phyloP scores from a whole-genome alignment of 257 asterid genomes.

The Marsdenia floribunda region DNA sequence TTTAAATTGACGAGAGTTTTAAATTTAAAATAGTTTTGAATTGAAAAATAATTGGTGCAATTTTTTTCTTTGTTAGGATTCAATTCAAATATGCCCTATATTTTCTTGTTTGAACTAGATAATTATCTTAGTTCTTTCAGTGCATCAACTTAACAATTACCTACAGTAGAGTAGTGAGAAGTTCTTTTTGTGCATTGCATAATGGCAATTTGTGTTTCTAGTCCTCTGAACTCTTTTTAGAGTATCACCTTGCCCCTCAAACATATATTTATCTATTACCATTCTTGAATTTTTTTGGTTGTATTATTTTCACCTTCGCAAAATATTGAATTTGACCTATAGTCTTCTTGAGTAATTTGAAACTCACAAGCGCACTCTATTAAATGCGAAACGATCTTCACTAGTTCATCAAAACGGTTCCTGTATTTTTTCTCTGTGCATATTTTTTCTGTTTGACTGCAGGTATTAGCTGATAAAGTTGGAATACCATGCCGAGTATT shows the following conservation, averaged over 20 bases:
- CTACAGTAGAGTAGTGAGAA: neutral
- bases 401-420: conserved; percentile 1
- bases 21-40: too few relatives aligned
- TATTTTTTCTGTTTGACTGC: conserved; percentile 28
- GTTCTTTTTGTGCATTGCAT: neutral
- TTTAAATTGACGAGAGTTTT: too few relatives aligned
- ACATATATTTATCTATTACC: too few relatives aligned
- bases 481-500: conserved; percentile 92
- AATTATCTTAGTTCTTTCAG: neutral
- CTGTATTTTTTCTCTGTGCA: neutral
- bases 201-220: too few relatives aligned
- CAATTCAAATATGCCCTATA: neutral
- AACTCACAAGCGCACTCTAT: neutral
- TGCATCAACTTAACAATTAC: neutral
- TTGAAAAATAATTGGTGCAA: too few relatives aligned
- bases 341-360: neutral
- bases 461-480: conserved; percentile 90
- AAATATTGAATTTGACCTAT: too few relatives aligned
- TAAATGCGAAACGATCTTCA: neutral
- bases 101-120: neutral
- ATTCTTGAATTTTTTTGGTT: too few relatives aligned
- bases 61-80: too few relatives aligned
- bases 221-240: too few relatives aligned
- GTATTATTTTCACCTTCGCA: too few relatives aligned
- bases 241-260: neutral